Evolutionary conservation across 192 early-diverging fungal species (phyloP).

Genomic region (Entomortierella parvispora): DNA sequence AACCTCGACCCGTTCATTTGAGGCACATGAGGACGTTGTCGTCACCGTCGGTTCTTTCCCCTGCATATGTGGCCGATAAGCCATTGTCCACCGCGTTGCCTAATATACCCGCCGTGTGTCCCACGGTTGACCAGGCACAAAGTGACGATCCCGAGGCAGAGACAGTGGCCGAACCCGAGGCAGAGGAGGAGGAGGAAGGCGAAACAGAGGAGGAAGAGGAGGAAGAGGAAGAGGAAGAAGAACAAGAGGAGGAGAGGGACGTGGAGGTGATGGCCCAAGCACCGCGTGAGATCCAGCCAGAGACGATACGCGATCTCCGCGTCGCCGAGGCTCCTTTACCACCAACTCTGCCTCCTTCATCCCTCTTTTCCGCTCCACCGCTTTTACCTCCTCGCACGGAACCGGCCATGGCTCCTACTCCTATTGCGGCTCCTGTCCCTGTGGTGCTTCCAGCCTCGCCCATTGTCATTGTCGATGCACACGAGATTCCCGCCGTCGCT

Average conservation of each 20-base stretch:
- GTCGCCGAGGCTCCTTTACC: no score
- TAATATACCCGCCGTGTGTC: slow-evolving; percentile 18
- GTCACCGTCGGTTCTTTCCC: background rate
- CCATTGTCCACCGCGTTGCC: slow-evolving; percentile 1
- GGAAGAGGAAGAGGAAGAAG: background rate
- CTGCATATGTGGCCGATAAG: background rate
- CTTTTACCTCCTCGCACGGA: background rate
- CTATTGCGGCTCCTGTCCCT: background rate
- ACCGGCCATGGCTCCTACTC: background rate
- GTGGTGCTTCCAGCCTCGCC: slow-evolving; percentile 1
- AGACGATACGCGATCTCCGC: no score
- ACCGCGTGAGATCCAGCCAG: no score
- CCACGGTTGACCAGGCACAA: background rate
- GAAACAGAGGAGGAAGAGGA: background rate
- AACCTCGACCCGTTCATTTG: slow-evolving; percentile 16
- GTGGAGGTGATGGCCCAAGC: no score
- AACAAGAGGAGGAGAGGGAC: background rate
- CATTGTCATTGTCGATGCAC: slow-evolving; percentile 2
- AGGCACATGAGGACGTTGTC: slow-evolving; percentile 14
- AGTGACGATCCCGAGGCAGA: background rate
- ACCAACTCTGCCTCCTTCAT: background rate
- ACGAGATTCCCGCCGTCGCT: background rate
- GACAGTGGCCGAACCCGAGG: background rate
- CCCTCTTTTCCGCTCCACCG: background rate
- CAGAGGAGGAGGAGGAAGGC: background rate